These are phyloP conservation scores for Xylariaceae sp. DNA, from an alignment of 2,329 filamentous ascomycete species.

Conservation along the genomic window DNA sequence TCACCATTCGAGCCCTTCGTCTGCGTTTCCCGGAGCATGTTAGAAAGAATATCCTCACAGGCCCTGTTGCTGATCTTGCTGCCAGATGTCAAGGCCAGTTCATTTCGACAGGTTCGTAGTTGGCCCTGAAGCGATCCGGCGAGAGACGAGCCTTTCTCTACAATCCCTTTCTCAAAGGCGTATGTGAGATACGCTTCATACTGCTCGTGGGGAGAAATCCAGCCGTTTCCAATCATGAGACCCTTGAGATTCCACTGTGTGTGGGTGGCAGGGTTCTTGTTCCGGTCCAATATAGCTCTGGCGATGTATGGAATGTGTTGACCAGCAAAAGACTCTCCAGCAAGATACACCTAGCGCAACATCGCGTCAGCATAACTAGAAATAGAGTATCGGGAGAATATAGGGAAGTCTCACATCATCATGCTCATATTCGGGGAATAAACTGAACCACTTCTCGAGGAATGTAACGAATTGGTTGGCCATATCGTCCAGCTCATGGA, in stretches of 20 bases:
- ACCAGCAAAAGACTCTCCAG: constrained; percentile 93
- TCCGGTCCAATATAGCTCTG: constrained; percentile 82
- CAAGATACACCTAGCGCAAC: constrained; percentile 70
- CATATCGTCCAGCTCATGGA: constrained; percentile 85
- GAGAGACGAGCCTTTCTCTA: constrained; percentile 60
- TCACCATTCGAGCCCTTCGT: constrained; percentile 45
- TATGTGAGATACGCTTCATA: constrained; percentile 83
- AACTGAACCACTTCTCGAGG: constrained; percentile 80
- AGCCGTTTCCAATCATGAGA: constrained; percentile 92
- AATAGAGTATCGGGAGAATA: background rate
- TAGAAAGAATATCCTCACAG: constrained; percentile 74
- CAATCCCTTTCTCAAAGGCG: constrained; percentile 68
- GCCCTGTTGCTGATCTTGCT: constrained; percentile 60
- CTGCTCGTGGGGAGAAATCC: constrained; percentile 87
- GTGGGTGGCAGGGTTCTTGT: constrained; percentile 53
- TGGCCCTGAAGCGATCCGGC: constrained; percentile 63
- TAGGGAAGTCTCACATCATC: constrained; percentile 67
- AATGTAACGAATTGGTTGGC: constrained; percentile 82
- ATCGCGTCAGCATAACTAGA: constrained; percentile 3
- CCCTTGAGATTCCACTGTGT: constrained; percentile 73
- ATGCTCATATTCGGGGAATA: constrained; percentile 86
- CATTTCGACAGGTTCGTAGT: constrained; percentile 63
- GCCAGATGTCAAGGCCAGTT: constrained; percentile 46
- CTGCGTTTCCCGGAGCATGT: constrained; percentile 63
- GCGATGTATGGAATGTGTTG: constrained; percentile 97